phyloP scores from a whole-genome alignment of 1,284 basidiomycete species.

The Gomphus bonarii region DNA sequence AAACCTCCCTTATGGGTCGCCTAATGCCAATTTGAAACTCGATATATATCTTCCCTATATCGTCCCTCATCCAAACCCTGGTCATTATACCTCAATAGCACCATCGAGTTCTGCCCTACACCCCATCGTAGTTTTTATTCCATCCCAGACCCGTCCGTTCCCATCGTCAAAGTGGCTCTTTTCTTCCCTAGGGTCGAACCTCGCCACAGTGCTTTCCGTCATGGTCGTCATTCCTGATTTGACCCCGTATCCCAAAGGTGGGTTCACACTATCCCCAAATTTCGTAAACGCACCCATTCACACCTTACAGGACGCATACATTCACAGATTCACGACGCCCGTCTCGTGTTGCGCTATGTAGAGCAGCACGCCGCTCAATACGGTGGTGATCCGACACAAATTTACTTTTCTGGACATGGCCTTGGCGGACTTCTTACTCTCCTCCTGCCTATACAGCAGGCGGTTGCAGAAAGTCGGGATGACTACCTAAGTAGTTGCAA shows the following conservation, averaged over 20 bases:
- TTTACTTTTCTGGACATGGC: constrained; percentile 10
- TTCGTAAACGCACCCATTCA: neutral
- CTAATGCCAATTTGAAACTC: neutral
- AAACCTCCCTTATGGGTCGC: constrained; percentile 6
- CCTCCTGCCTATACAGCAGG: constrained; percentile 10
- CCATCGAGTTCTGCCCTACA: neutral
- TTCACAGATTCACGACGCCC: constrained; percentile 8
- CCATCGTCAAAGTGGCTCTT: constrained; percentile 4
- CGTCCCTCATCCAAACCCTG: neutral
- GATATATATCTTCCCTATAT: constrained; percentile 8
- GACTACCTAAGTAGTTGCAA: neutral
- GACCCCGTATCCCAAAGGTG: constrained; percentile 8
- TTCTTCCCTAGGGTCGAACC: constrained; percentile 9
- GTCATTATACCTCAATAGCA: neutral
- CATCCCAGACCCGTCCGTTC: constrained; percentile 10
- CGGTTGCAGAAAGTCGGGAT: constrained; percentile 8
- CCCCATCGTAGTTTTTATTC: constrained; percentile 10
- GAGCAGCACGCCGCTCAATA: neutral
- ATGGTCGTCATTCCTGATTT: constrained; percentile 11
- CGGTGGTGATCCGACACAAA: constrained; percentile 8
- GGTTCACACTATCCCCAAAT: neutral
- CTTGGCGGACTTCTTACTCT: constrained; percentile 6
- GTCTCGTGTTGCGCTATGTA: constrained; percentile 5
- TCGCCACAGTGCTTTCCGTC: neutral
- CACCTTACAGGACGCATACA: constrained; percentile 1